phyloP scores from a whole-genome alignment of 441 rosid genomes.

The Erodium trifolium region DNA sequence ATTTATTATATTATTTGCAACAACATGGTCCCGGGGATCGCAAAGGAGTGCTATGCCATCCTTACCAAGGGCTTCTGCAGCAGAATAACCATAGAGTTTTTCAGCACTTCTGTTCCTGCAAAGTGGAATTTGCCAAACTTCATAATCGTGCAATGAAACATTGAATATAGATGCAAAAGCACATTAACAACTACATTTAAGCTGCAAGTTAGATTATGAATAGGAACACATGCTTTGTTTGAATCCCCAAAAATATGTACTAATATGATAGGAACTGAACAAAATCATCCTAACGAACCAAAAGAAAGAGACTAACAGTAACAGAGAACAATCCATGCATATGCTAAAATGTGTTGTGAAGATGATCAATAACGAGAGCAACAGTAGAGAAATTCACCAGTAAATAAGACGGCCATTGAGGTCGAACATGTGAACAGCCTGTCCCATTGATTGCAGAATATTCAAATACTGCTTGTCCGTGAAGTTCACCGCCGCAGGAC shows the following conservation, averaged over 20 bases:
- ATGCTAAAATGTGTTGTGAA: background rate
- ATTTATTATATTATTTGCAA: conserved; percentile 42
- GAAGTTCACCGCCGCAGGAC: conserved; percentile 55
- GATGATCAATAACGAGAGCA: background rate
- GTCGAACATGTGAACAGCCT: conserved; percentile 75
- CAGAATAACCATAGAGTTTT: conserved; percentile 64
- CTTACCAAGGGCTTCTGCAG: conserved; percentile 68
- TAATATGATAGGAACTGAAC: background rate
- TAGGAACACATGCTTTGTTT: too few species aligned
- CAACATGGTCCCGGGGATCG: conserved; percentile 43
- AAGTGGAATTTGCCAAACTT: conserved; percentile 14
- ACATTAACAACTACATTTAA: background rate
- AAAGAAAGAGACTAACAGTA: background rate
- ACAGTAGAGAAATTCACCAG: conserved; percentile 44
- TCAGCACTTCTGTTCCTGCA: conserved; percentile 86
- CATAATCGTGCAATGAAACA: background rate
- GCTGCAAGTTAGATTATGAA: background rate
- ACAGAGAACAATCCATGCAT: too few species aligned
- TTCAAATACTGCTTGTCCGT: conserved; percentile 65
- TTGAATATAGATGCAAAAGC: background rate
- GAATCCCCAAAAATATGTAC: too few species aligned
- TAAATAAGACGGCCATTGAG: conserved; percentile 51
- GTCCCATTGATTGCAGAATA: conserved; percentile 90
- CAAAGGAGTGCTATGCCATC: conserved; percentile 55
- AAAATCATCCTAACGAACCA: too few species aligned